Base-by-base conservation (phyloP, 345 rosid genomes). In the sweet orange (Citrus sinensis) region DNA sequence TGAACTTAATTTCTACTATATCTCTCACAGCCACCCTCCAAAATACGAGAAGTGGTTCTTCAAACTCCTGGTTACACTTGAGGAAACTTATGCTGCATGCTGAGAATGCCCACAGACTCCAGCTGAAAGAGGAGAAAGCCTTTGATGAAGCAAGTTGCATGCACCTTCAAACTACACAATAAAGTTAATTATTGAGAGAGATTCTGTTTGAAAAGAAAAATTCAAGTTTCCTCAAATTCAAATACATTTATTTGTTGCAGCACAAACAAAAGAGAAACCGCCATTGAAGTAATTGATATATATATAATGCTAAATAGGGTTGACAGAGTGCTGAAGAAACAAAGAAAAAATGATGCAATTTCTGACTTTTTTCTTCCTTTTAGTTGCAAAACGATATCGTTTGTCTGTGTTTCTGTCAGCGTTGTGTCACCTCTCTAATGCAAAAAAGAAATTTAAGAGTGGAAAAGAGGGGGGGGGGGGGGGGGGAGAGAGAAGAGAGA, bases 11-110 rank as follows among this genome's bases (percentile, higher is more conserved):
- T n/a, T 74, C 63, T n/a, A 49, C 69, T 68, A 69, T 13, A 49
- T 65, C 7, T 51, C 20, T 51, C 56, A 51, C 62, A 76, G 68
- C 42, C 62, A 70, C 76, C 71, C 74, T 76, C 67, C 73, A 80
- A 77, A 73, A 74, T 70, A 83, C 70, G 34, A 64, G 76, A 80
- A 59, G 61, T 37, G 70, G 29, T 30, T 72, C 35, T 65, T 59
- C 56, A 74, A 55, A 46, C 63, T 68, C 68, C 72, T 29, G 34
- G 51, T n/a, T 79, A 71, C 80, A 71, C 17, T 65, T 79, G 80
- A 51, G 22, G 56, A 51, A 51, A 51, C 56, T 51, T 51, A 51
- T 46, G 51, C 16, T 11, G 51, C 51, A 46, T 46, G 51, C 51
- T 46, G 5, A 46, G 16, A 56, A 4, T 35, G 25, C 4, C 29